Evolutionary conservation across 1,284 basidiomycete genomes (phyloP).

Genomic region (Flammula alnicola): DNA sequence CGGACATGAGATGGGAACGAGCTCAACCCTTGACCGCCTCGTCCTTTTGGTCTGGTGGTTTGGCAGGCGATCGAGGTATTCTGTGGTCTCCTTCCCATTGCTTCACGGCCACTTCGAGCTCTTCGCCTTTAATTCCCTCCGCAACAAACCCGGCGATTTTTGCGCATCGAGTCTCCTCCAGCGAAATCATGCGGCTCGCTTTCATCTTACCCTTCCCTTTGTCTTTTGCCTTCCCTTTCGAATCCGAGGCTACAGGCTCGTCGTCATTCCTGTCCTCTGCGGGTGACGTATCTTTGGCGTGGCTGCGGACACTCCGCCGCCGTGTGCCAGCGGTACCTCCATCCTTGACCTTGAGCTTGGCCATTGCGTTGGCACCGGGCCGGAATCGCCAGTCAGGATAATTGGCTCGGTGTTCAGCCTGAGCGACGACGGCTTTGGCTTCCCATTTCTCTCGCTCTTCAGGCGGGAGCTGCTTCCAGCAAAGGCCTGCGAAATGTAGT

Average conservation of each 20-base stretch:
- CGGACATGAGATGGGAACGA: constrained; percentile 17
- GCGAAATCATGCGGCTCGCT: constrained; percentile 24
- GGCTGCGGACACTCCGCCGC: constrained; percentile 38
- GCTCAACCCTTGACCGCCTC: constrained; percentile 15
- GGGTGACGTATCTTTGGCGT: constrained; percentile 17
- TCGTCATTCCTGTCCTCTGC: constrained; percentile 29
- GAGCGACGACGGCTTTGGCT: constrained; percentile 72
- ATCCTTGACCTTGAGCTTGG: constrained; percentile 44
- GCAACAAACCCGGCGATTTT: constrained; percentile 73
- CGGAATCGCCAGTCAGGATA: constrained; percentile 82
- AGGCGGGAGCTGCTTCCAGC: constrained; percentile 37
- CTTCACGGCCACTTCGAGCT: constrained; percentile 67
- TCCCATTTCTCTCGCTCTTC: constrained; percentile 75
- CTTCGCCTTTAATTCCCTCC: constrained; percentile 69
- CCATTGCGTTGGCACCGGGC: constrained; percentile 59
- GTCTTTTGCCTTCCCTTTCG: constrained; percentile 39
- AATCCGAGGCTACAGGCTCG: constrained; percentile 31
- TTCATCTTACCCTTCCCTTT: constrained; percentile 24
- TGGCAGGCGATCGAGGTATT: constrained; percentile 16
- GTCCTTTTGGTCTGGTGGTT: constrained; percentile 17
- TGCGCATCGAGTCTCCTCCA: constrained; percentile 57
- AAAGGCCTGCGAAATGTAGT: constrained; percentile 29
- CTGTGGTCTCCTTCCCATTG: constrained; percentile 56
- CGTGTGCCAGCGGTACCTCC: constrained; percentile 31
- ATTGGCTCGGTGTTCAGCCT: constrained; percentile 75